phyloP scores from a whole-genome alignment of 2,329 filamentous ascomycete genomes.

The Hirsutella thompsonii region DNA sequence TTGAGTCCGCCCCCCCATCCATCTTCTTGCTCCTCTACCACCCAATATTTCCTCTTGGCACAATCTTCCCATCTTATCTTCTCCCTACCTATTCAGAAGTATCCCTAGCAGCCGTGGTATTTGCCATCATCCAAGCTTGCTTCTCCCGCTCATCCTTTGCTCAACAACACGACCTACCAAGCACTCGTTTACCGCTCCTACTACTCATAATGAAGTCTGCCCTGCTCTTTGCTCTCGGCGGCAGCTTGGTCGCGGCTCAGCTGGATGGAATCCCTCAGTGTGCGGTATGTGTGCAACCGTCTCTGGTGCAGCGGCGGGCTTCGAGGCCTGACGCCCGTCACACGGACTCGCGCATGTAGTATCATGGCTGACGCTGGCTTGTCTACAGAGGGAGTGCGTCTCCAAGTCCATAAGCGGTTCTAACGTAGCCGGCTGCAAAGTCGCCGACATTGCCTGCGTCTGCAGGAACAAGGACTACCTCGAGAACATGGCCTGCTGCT shows the following conservation, averaged over 20 bases:
- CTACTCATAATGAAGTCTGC: slow-evolving; percentile 21
- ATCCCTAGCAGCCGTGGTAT: neutral
- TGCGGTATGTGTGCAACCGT: slow-evolving; percentile 20
- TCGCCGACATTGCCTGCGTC: slow-evolving; percentile 26
- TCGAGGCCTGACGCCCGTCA: too few species aligned
- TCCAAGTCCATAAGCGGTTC: slow-evolving; percentile 17
- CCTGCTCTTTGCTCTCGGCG: slow-evolving; percentile 16
- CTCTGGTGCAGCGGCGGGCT: neutral
- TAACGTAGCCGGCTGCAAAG: slow-evolving; percentile 23
- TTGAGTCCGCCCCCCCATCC: neutral
- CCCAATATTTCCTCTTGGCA: neutral
- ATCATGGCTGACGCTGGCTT: neutral
- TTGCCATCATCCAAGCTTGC: neutral
- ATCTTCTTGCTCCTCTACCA: neutral
- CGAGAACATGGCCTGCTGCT: slow-evolving; percentile 27
- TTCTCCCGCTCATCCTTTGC: neutral
- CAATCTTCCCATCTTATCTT: too few species aligned
- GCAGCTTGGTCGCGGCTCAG: slow-evolving; percentile 18
- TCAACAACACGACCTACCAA: neutral
- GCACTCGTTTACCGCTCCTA: neutral
- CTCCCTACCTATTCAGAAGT: too few species aligned
- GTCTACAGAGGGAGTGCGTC: slow-evolving; percentile 18
- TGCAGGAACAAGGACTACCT: slow-evolving; percentile 28
- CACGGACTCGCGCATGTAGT: neutral
- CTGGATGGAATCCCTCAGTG: slow-evolving; percentile 20